Conservation (phyloP, 805 yeast species). For the Candida verbasci region DNA sequence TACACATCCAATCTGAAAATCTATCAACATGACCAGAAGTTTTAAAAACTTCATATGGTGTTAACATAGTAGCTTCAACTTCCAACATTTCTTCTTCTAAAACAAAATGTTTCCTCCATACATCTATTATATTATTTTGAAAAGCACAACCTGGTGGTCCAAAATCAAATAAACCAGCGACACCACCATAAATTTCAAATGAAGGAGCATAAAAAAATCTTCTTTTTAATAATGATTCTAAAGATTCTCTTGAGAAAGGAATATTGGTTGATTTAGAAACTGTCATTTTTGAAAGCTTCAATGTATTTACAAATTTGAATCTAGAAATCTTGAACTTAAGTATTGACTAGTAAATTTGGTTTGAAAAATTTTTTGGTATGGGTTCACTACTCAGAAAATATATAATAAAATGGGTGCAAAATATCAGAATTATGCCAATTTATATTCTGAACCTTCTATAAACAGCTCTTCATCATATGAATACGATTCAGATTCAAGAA, state of each 20-base stretch:
- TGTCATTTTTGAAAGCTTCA: slow-evolving; percentile 3
- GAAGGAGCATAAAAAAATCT: slow-evolving; percentile 98
- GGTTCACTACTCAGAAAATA: background rate
- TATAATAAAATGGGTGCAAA: background rate
- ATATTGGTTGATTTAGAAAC: slow-evolving; percentile 15
- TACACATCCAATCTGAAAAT: slow-evolving; percentile 99
- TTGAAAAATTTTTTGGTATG: slow-evolving; percentile 5
- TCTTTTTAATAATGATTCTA: slow-evolving; percentile 89
- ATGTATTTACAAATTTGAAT: background rate
- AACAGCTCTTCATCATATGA: slow-evolving; percentile 33
- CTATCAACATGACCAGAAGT: slow-evolving; percentile 99
- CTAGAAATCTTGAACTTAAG: background rate
- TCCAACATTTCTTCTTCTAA: slow-evolving; percentile 98
- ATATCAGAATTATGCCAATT: slow-evolving; percentile 6
- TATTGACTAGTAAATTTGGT: too few relatives aligned
- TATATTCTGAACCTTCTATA: slow-evolving; percentile 18
- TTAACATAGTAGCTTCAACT: slow-evolving; percentile 96
- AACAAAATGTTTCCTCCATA: slow-evolving; percentile 96
- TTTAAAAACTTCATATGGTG: slow-evolving; percentile 96
- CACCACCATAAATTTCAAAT: slow-evolving; percentile 97
- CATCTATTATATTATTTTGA: slow-evolving; percentile 91
- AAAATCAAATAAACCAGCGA: slow-evolving; percentile 94
- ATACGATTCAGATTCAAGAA: slow-evolving; percentile 14
- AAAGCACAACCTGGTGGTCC: slow-evolving; percentile 99
- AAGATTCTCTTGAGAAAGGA: slow-evolving; percentile 74